Percentiles rank a stretch among this genome's conserved stretches.
Evolutionary conservation across 306 rosid genomes (phyloP).

Genomic region (Cucurbita maxima): DNA sequence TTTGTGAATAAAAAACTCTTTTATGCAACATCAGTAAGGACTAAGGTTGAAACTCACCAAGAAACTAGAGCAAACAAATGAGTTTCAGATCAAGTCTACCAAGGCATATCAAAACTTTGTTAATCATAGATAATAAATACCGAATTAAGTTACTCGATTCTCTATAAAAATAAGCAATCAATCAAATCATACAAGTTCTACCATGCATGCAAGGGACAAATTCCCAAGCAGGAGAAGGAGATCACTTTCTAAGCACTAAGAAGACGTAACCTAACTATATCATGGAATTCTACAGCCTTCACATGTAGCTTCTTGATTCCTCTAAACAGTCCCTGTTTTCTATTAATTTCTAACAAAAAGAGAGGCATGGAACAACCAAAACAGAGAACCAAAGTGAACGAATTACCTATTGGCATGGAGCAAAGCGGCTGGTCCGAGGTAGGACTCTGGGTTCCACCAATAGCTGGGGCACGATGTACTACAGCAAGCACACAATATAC

Average conservation of each 20-base stretch:
- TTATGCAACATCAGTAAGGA: neutral
- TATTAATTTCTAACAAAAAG: neutral
- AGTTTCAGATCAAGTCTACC: neutral
- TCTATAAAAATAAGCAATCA: neutral
- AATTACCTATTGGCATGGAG: constrained; percentile 88
- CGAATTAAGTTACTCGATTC: neutral
- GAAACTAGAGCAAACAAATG: neutral
- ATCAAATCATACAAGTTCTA: neutral
- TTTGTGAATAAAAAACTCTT: neutral
- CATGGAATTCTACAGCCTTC: neutral
- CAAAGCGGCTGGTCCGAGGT: constrained; percentile 92
- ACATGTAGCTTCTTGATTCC: neutral
- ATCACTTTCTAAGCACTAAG: neutral
- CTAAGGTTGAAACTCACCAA: neutral
- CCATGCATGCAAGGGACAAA: neutral
- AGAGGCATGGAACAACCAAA: neutral
- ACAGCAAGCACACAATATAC: constrained; percentile 90
- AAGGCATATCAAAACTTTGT: neutral
- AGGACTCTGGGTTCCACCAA: constrained; percentile 98
- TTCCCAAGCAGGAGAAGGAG: neutral
- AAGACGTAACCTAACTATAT: neutral
- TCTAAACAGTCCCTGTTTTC: neutral
- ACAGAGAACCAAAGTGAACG: neutral
- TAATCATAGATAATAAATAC: neutral
- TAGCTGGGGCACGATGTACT: constrained; percentile 99